Percentiles rank a stretch among this genome's conserved stretches.
Conservation (phyloP, 345 rosid species). For the Populus simonii region DNA sequence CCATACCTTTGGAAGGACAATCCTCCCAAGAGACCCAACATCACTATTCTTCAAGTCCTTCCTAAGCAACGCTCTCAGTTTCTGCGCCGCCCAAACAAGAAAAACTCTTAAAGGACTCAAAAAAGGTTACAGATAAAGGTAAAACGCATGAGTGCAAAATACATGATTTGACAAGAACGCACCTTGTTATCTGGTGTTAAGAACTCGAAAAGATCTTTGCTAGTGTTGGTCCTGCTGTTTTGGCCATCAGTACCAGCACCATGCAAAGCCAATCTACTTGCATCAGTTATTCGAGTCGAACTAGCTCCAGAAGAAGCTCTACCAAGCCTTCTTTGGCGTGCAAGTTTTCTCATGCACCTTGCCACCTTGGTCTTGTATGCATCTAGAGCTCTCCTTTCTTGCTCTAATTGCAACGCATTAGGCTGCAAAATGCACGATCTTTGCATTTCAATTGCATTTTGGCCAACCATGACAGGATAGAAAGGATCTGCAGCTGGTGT, state of each 20-base stretch:
- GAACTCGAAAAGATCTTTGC: constrained; percentile 35
- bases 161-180: background rate
- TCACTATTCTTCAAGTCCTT: constrained; percentile 77
- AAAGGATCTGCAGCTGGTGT: constrained; percentile 11
- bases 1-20: constrained; percentile 83
- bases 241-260: background rate
- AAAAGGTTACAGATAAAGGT: background rate
- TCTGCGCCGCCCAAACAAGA: constrained; percentile 37
- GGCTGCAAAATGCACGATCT: constrained; percentile 2
- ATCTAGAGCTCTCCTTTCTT: constrained; percentile 31
- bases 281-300: constrained; percentile 16
- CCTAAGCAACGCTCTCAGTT: constrained; percentile 50
- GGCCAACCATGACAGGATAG: constrained; percentile 13
- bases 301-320: constrained; percentile 32
- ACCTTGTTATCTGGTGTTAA: constrained; percentile 54
- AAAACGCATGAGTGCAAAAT: background rate
- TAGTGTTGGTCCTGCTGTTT: background rate
- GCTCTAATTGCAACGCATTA: constrained; percentile 5
- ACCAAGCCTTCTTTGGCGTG: constrained; percentile 48
- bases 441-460: constrained; percentile 11
- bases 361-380: constrained; percentile 53
- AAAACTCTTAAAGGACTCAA: background rate
- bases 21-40: constrained; percentile 77
- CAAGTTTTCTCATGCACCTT: constrained; percentile 59
- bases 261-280: constrained; percentile 27